Evolutionary conservation across 1,284 basidiomycete genomes (phyloP), one percentile per base, ranked within the genome.

Genomic region (Apiotrichum laibachii): DNA sequence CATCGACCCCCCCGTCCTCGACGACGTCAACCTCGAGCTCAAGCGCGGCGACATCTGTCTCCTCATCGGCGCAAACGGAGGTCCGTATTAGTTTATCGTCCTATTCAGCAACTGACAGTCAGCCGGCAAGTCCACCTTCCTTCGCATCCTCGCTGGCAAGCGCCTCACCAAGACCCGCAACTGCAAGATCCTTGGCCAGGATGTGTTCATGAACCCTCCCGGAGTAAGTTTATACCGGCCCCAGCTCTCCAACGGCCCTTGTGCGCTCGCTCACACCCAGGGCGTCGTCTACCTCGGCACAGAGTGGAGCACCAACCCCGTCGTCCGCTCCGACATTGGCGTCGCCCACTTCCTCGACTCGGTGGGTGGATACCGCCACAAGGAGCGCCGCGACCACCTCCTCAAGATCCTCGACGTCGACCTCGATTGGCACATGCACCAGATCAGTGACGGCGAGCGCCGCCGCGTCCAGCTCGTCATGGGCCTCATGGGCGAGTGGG

Each of bases 401-500:
- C 85, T 99, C 43, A 86, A 94, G 75, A 89, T 99, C 60, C 81
- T 99, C 39, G 95, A 98, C 73, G 86, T 99, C 55, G 94, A 99
- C 79, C 80, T 95, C 15, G 89, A 93, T 72, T 97, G 82, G 80
- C 80, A 76, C 63, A 81, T 81, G 80, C 80, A 82, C 70, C 79
- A 85, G 62, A 95, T 99, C 65, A 94, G 91, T 18, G 96, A 99
- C 73, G 96, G 96, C 46, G 96, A 99, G 80, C 84, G 95, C 39
- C 84, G 96, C 34, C 80, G 90, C 2, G 93, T 99, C 5, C 96
- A 99, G 77, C 86, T 99, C 26, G 92, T 90, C 66, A 95, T 97
- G 84, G 96, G 96, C 2, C 83, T 99, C 26, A 99, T 99, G 96
- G 84, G 84, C 26, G 88, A 90, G 39, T 99, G 93, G 92, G 88